Percentiles rank a stretch among this genome's conserved stretches.
Evolutionary conservation across 768 basidiomycete species (phyloP).

Genomic region (Botryobasidium botryosum): DNA sequence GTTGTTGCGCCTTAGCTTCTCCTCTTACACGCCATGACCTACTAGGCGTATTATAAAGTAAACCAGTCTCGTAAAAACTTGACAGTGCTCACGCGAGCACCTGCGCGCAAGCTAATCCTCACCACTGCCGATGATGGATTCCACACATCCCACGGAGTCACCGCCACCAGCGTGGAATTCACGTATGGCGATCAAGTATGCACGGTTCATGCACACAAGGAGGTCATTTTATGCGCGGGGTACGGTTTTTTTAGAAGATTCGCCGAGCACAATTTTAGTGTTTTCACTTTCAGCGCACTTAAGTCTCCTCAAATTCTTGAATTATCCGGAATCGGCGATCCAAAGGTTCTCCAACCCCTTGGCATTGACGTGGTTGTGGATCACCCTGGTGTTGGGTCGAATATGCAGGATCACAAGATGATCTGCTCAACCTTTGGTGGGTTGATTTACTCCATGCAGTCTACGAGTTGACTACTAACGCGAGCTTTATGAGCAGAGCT

Average conservation of each 20-base stretch:
- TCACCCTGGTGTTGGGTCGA: constrained; percentile 24
- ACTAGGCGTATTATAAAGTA: constrained; percentile 16
- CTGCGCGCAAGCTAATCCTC: constrained; percentile 17
- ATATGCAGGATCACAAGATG: constrained; percentile 21
- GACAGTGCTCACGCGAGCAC: constrained; percentile 17
- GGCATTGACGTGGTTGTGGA: constrained; percentile 16
- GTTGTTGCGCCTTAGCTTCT: background rate
- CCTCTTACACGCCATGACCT: background rate
- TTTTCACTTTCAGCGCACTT: constrained; percentile 13
- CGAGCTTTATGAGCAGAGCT: no score
- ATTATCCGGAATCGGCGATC: constrained; percentile 19
- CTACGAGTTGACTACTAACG: background rate
- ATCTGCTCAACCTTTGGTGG: background rate
- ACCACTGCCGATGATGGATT: background rate
- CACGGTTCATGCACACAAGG: constrained; percentile 26
- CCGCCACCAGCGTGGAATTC: constrained; percentile 34
- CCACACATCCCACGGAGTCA: constrained; percentile 17
- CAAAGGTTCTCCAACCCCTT: constrained; percentile 11
- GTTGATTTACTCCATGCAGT: no score
- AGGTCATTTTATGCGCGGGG: constrained; percentile 35
- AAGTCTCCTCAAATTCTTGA: constrained; percentile 18
- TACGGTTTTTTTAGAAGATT: constrained; percentile 11
- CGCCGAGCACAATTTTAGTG: background rate
- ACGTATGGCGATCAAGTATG: constrained; percentile 18
- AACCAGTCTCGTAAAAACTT: constrained; percentile 18